These are phyloP conservation scores for Ceratorhiza oryzae-sativae DNA, from an alignment of 1,284 basidiomycete genomes.

Conservation along the genomic window DNA sequence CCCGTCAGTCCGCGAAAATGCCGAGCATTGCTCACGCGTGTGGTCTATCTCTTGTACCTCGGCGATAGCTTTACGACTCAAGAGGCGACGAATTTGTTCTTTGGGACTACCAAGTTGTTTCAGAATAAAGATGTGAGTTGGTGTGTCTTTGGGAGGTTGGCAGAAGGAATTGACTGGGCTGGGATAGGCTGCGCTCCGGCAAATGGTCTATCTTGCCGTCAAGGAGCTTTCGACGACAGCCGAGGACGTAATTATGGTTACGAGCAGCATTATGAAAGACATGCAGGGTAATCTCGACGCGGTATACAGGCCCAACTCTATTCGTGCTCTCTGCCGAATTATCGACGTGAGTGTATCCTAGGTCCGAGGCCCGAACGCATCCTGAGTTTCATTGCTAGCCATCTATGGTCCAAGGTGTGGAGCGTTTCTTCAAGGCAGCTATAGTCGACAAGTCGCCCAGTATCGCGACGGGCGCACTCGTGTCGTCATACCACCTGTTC, in stretches of 20 bases:
- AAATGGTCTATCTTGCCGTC: constrained; percentile 98
- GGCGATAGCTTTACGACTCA: constrained; percentile 96
- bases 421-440: constrained; percentile 99
- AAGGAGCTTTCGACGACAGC: constrained; percentile 97
- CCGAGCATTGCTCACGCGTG: constrained; percentile 93
- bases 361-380: constrained; percentile 12
- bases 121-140: constrained; percentile 96
- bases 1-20: constrained; percentile 98
- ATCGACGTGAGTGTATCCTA: constrained; percentile 81
- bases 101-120: constrained; percentile 98
- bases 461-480: constrained; percentile 94
- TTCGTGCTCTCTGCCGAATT: constrained; percentile 94
- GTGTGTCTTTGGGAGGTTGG: not conserved
- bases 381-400: constrained; percentile 60
- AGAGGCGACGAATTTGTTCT: constrained; percentile 98
- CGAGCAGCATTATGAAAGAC: constrained; percentile 99
- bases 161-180: not conserved
- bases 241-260: constrained; percentile 99
- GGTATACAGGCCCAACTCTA: constrained; percentile 98
- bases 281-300: constrained; percentile 99
- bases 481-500: constrained; percentile 97
- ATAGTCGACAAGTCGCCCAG: constrained; percentile 97
- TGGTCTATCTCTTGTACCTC: constrained; percentile 95
- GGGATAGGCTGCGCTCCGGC: constrained; percentile 86
- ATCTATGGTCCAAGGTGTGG: constrained; percentile 97